Evolutionary conservation across 768 basidiomycete species (phyloP), one percentile per base, ranked within the genome.

Genomic region (Tulasnella sp.): DNA sequence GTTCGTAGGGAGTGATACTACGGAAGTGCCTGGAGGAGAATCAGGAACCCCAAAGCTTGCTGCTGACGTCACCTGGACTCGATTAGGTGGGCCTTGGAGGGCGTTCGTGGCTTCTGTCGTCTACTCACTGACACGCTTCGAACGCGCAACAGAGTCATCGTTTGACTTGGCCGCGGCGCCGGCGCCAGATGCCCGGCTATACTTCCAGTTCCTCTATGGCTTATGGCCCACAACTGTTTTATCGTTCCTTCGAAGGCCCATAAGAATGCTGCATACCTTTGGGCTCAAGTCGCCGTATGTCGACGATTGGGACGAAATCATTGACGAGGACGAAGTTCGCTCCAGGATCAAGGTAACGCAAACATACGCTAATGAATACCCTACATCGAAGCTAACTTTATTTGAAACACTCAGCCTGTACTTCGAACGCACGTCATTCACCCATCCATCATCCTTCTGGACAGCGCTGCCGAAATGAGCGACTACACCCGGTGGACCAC

Each of bases 191-290:
- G 88, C 91, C 21, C 88, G 90, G 27, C 88, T 87, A 68, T 94
- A 90, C 83, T 96, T 96, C 85, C 92, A 92, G 2, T 88, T 89
- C 71, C 87, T 98, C 80, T 97, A 97, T 85, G 96, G 95, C 82
- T 90, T 96, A 73, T 98, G 94, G 86, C 96, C 96, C 0, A 93
- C 92, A 85, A 98, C 97, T 86, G 88, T 94, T 58, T 87, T 97
- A 79, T 89, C 89, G 77, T 98, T 98, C 84, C 85, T 96, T 76
- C 90, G 91, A 75, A 86, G 88, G 74, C 94, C 96, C 1, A 87
- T 88, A 12, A 84, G 85, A 48, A 96, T 95, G 82, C 85, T 98
- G 24, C 85, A 84, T 10, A 88, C 89, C 36, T 88, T 86, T 81
- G 83, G 84, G 4, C 85, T 89, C 46, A 85, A 88, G 72, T 89